These are phyloP conservation scores for Mortierella sp. DNA, from an alignment of 371 early-diverging fungal genomes.

Conservation along the genomic window DNA sequence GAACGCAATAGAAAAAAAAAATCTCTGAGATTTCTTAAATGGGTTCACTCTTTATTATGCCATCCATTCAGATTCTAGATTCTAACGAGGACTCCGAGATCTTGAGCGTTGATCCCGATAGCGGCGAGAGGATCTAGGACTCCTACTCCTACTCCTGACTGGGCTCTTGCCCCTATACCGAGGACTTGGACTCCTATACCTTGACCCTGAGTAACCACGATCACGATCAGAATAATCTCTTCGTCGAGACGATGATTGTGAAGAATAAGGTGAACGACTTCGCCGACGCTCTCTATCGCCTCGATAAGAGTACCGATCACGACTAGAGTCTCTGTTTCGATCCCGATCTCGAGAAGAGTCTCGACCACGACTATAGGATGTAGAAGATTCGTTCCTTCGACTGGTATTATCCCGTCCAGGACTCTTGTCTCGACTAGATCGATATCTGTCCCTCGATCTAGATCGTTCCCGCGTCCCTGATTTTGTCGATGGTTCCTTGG, in stretches of 20 bases:
- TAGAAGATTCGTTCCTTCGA: conserved; percentile 8
- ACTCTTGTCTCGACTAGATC: conserved; percentile 14
- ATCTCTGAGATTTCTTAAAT: too few relatives aligned
- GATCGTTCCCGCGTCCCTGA: neutral
- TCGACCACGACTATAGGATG: neutral
- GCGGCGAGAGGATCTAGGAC: neutral
- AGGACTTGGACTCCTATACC: conserved; percentile 21
- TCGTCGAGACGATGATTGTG: conserved; percentile 5
- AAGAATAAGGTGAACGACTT: conserved; percentile 26
- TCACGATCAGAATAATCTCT: conserved; percentile 14
- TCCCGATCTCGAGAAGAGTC: conserved; percentile 5
- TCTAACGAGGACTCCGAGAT: neutral
- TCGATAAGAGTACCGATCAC: conserved; percentile 18
- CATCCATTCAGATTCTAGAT: too few relatives aligned
- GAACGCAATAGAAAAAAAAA: too few relatives aligned
- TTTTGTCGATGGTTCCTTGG: neutral
- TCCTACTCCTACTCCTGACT: neutral
- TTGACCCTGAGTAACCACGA: conserved; percentile 2
- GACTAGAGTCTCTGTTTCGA: conserved; percentile 1
- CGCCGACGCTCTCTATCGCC: conserved; percentile 5
- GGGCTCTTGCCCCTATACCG: neutral
- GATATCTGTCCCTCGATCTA: conserved; percentile 1
- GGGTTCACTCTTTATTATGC: too few relatives aligned
- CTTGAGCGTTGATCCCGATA: neutral
- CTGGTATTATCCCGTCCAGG: conserved; percentile 4